Evolutionary conservation across 2,329 filamentous ascomycete species (phyloP), one percentile per base, ranked within the genome.

Genomic region (Alternaria sp.): DNA sequence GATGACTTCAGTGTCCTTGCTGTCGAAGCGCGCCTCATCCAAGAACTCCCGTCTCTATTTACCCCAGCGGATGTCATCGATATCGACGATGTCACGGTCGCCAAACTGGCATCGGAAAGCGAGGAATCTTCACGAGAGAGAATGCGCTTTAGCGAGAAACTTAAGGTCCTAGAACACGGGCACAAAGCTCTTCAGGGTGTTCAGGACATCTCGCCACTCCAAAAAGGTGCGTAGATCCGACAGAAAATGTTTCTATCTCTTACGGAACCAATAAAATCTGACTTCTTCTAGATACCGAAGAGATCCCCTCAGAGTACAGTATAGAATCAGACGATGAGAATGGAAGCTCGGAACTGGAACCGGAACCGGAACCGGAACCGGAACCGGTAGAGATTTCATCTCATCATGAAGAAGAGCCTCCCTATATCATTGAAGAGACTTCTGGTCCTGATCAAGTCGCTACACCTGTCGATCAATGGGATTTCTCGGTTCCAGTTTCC

Each of bases 1-100:
- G 79, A 83, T 61, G 74, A 81, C 59, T 68, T 82, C 60, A 72
- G 72, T 28, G 73, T 74, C 7, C 69, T 80, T 18, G 80, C 75
- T 0, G 65, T 82, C 20, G 80, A 82, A 66, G 54, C 65, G 5
- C 71, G 71, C 24, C 67, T 80, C 4, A 64, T 79, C 7, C 47
- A 68, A 16, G 59, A 68, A 7, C 67, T 81, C 4, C 57, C 64
- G 3, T n/a, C 54, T 18, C 63, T 79, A 22, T 72, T 79, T 42
- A 64, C 54, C 16, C 73, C 77, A 4, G 49, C 65, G 48, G 64
- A 61, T 55, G 56, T 75, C 0, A 43, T 66, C 7, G 67, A 70
- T 18, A 57, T 74, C 0, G 51, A 57, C 18, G 64, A 72, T 20
- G 51, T 42, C 7, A 49, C 38, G 1, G 62, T 73, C 2, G 22